A percentile compares a stretch with the other conserved stretches of the same genome.
phyloP scores from a whole-genome alignment of 257 asterid species.

The Solanum stenotomum region DNA sequence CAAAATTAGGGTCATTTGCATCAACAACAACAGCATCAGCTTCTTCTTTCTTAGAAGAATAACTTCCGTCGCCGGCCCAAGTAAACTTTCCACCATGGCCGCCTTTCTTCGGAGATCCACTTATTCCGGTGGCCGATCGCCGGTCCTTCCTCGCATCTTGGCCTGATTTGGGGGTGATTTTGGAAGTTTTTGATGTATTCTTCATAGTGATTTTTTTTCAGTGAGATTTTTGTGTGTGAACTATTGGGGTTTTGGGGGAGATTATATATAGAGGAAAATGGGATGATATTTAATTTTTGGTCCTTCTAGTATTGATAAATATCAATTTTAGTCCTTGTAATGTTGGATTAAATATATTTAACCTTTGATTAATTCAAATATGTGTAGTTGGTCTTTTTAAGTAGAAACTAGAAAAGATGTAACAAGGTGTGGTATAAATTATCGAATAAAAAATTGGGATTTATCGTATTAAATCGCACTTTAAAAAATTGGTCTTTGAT shows the following conservation, averaged over 20 bases:
- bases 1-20: conserved; percentile 50
- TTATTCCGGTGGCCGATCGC: conserved; percentile 49
- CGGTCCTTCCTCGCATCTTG: conserved; percentile 42
- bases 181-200: conserved; percentile 27
- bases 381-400: not conserved
- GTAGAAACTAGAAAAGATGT: not conserved
- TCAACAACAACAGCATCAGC: conserved; percentile 15
- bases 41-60: conserved; percentile 7
- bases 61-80: conserved; percentile 65
- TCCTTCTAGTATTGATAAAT: not conserved
- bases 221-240: not conserved
- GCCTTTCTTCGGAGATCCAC: conserved; percentile 82
- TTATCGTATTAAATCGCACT: fast-evolving
- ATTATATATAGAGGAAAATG: not conserved
- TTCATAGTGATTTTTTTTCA: conserved; percentile 14
- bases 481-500: not conserved
- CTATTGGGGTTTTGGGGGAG: not conserved
- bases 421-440: too few relatives aligned
- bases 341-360: not conserved
- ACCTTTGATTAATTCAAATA: not conserved
- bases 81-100: conserved; percentile 88
- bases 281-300: not conserved
- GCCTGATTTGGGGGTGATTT: conserved; percentile 11
- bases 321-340: not conserved
- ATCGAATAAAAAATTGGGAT: not conserved